Percentiles rank a stretch among this genome's conserved stretches.
Conservation (phyloP, 2,329 filamentous ascomycete species). For the Davidsoniella australis region DNA sequence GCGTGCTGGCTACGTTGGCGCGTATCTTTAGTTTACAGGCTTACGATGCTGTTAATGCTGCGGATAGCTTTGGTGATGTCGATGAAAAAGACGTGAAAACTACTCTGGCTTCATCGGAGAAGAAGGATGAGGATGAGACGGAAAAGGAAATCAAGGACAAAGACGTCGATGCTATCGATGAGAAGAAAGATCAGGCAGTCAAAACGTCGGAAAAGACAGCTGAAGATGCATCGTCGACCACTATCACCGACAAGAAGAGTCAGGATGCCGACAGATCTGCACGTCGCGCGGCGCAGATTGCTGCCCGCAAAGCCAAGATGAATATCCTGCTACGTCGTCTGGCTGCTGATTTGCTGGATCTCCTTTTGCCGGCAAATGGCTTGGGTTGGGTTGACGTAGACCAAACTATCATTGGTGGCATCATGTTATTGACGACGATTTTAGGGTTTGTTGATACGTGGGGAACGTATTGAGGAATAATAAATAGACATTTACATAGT, state of each 20-base stretch:
- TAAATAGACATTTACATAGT: background rate
- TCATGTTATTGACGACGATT: slow-evolving; percentile 44
- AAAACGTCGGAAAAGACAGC: background rate
- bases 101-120: slow-evolving; percentile 14
- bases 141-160: slow-evolving; percentile 18
- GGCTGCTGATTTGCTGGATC: slow-evolving; percentile 41
- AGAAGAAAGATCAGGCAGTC: background rate
- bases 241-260: background rate
- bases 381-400: slow-evolving; percentile 42
- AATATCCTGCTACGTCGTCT: slow-evolving; percentile 28
- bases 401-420: slow-evolving; percentile 34
- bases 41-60: slow-evolving; percentile 18
- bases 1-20: slow-evolving; percentile 27
- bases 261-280: background rate
- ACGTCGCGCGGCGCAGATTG: background rate
- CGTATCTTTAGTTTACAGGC: slow-evolving; percentile 24
- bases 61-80: slow-evolving; percentile 8
- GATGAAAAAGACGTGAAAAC: slow-evolving; percentile 13
- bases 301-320: background rate
- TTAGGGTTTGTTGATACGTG: slow-evolving; percentile 45
- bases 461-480: slow-evolving; percentile 26
- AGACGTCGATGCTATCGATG: background rate
- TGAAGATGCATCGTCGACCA: background rate
- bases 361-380: slow-evolving; percentile 41
- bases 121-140: slow-evolving; percentile 21